Conservation (phyloP, 2,329 filamentous ascomycete genomes). For the Colletotrichum sp. region DNA sequence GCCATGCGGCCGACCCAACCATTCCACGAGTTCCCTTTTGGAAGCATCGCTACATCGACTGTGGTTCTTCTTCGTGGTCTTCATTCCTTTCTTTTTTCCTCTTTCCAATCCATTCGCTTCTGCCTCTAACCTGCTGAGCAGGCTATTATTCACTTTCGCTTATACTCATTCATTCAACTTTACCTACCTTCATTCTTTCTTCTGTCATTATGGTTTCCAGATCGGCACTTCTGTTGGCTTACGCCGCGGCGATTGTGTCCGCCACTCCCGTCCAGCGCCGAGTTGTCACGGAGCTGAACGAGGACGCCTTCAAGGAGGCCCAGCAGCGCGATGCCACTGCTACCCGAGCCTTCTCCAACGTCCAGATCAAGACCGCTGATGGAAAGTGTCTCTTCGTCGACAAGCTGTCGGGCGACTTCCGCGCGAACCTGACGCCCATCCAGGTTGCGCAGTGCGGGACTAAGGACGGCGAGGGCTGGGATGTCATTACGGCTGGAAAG, state of each 20-base stretch:
- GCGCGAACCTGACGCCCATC: constrained; percentile 51
- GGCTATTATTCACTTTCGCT: constrained; percentile 23
- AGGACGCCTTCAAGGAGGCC: constrained; percentile 47
- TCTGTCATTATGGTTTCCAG: constrained; percentile 24
- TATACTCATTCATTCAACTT: not conserved
- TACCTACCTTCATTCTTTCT: constrained; percentile 25
- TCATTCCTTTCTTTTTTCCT: constrained; percentile 22
- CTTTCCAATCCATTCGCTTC: constrained; percentile 17
- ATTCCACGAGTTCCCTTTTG: not conserved
- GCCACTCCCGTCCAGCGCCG: constrained; percentile 35
- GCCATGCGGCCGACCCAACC: not conserved
- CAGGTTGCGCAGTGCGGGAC: constrained; percentile 48
- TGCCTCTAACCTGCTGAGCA: constrained; percentile 33
- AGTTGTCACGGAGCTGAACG: constrained; percentile 45
- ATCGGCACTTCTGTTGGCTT: constrained; percentile 29
- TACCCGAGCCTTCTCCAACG: constrained; percentile 46
- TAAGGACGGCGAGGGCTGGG: constrained; percentile 50
- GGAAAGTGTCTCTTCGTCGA: constrained; percentile 53
- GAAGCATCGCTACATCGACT: not conserved
- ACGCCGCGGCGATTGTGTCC: constrained; percentile 27
- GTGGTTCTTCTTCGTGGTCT: constrained; percentile 25
- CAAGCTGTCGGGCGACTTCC: constrained; percentile 51
- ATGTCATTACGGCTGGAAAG: constrained; percentile 53
- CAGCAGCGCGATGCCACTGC: constrained; percentile 49
- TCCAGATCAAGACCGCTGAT: constrained; percentile 49